These are phyloP conservation scores for Lactarius hengduanensis DNA, from an alignment of 768 basidiomycete genomes.

Conservation along the genomic window DNA sequence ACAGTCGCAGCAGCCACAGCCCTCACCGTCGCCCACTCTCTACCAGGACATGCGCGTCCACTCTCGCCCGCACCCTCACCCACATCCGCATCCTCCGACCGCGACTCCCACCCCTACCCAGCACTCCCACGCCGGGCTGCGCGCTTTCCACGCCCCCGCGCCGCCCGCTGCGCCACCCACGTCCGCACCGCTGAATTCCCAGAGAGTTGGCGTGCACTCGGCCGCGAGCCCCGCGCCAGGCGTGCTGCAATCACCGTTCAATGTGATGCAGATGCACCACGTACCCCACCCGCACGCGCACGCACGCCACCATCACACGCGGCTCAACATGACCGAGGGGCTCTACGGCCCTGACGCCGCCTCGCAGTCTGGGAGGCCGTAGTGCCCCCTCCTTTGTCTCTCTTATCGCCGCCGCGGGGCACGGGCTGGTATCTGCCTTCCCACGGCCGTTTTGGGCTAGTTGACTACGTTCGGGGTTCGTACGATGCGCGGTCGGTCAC, in stretches of 20 bases:
- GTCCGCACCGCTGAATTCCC: conserved; percentile 12
- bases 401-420: neutral
- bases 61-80: conserved; percentile 16
- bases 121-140: conserved; percentile 21
- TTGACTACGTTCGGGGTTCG: neutral
- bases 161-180: conserved; percentile 2
- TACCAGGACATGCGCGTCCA: conserved; percentile 30
- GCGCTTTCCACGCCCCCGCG: conserved; percentile 19
- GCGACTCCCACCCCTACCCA: conserved; percentile 11
- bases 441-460: neutral
- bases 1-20: conserved; percentile 28
- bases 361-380: conserved; percentile 10
- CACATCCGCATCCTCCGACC: conserved; percentile 18
- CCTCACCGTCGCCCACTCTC: conserved; percentile 29
- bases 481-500: neutral
- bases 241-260: conserved; percentile 60
- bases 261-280: conserved; percentile 67
- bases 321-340: conserved; percentile 40
- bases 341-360: conserved; percentile 29
- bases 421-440: neutral
- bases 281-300: conserved; percentile 80
- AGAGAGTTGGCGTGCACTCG: conserved; percentile 11
- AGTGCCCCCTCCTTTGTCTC: neutral
- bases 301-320: conserved; percentile 66
- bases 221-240: conserved; percentile 16